A percentile compares a stretch with the other conserved stretches of the same genome.
Evolutionary conservation across 768 basidiomycete genomes (phyloP).

Genomic region (Auricularia cornea): DNA sequence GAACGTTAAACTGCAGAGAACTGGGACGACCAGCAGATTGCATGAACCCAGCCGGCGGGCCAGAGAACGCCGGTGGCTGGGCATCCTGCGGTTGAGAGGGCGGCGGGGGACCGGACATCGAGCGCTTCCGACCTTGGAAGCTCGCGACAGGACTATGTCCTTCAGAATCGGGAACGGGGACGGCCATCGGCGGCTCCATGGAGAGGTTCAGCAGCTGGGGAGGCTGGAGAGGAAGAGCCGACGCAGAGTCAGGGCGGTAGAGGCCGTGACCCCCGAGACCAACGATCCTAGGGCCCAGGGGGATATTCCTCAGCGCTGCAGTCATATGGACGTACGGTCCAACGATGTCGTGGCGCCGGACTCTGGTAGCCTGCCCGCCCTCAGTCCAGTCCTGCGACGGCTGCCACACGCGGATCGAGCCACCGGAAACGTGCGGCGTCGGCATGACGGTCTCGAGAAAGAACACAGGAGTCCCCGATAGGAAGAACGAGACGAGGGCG

Average conservation of each 20-base stretch:
- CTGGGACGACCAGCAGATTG: background rate
- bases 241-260: background rate
- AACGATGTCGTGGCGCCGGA: conserved; percentile 55
- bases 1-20: background rate
- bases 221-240: conserved; percentile 31
- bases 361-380: conserved; percentile 53
- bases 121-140: conserved; percentile 20
- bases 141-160: conserved; percentile 10
- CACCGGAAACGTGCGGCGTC: conserved; percentile 10
- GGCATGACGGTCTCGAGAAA: conserved; percentile 45
- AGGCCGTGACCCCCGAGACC: background rate
- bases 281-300: conserved; percentile 14
- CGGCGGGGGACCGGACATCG: conserved; percentile 21
- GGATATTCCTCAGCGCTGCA: conserved; percentile 44
- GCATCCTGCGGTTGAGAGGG: background rate
- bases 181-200: background rate
- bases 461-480: conserved; percentile 61
- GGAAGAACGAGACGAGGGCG: conserved; percentile 53
- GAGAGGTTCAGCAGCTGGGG: conserved; percentile 30
- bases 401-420: conserved; percentile 44
- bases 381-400: conserved; percentile 71
- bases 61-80: conserved; percentile 1
- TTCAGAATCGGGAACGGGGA: conserved; percentile 2
- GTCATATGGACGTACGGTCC: conserved; percentile 56
- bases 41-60: conserved; percentile 1